phyloP scores from a whole-genome alignment of 345 rosid species.

The Bruguiera sexangula region DNA sequence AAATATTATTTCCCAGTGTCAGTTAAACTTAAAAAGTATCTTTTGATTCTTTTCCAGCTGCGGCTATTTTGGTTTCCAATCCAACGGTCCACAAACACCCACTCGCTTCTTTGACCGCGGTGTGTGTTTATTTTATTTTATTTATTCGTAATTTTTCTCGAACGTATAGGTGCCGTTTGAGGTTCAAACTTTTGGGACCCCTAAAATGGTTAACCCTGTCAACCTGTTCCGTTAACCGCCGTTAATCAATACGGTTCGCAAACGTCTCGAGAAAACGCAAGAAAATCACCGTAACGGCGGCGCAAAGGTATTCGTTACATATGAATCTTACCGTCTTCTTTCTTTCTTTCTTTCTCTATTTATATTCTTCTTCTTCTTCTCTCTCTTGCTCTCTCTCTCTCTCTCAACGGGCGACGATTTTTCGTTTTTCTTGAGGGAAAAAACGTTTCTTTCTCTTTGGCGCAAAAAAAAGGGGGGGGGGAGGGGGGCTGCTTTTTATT shows the following conservation, averaged over 20 bases:
- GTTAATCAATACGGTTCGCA: constrained; percentile 28
- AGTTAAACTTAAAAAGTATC: no score
- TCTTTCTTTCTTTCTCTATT: background rate
- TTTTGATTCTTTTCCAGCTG: constrained; percentile 2
- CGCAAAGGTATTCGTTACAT: constrained; percentile 59
- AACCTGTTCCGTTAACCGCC: constrained; percentile 31
- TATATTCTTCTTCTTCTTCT: constrained; percentile 16
- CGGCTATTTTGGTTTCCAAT: constrained; percentile 7
- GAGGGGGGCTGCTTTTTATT: background rate
- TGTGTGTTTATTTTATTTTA: background rate
- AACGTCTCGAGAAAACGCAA: background rate
- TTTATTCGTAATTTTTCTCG: background rate
- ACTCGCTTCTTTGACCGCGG: constrained; percentile 18
- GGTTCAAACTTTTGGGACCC: constrained; percentile 45
- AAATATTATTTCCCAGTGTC: background rate
- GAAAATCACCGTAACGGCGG: constrained; percentile 32
- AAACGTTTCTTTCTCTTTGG: no score
- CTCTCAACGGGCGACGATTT: constrained; percentile 86
- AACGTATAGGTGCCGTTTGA: constrained; percentile 60
- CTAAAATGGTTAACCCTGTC: constrained; percentile 15
- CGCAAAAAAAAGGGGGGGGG: no score
- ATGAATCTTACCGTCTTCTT: constrained; percentile 17
- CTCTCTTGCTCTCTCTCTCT: constrained; percentile 41
- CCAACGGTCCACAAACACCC: constrained; percentile 38
- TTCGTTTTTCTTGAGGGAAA: constrained; percentile 6